Evolutionary conservation across 2,329 filamentous ascomycete genomes (phyloP), one percentile per base, ranked within the genome.

Genomic region (Aspergillus unguis): DNA sequence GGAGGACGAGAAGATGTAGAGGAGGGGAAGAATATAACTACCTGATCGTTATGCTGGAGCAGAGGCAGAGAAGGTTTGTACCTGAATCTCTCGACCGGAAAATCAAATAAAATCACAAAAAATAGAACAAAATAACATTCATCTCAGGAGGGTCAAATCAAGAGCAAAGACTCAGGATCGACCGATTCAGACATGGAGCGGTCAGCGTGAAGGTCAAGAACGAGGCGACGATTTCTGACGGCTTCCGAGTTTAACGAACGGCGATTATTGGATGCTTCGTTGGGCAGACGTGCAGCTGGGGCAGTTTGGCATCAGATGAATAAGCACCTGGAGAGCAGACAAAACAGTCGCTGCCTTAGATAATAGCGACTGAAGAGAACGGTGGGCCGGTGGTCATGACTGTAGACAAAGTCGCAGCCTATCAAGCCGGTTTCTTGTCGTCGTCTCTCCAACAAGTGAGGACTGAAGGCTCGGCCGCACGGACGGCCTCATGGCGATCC

Each of bases 201-300:
- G 62, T 65, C 63, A 61, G 58, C 58, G 53, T 59, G 58, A 65
- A 56, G 52, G 55, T 55, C 61, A 62, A 65, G 64, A 61, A 63
- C 61, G 60, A 65, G 62, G 65, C 63, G 64, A 65, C 59, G 61
- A 60, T 61, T 68, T 64, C 59, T 66, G 58, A 60, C 58, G 56
- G 55, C 53, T 66, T 51, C 59, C 61, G 62, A 65, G 62, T 58
- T 65, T 61, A 56, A 54, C 61, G 64, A 53, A 37, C 26, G 36
- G 23, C 50, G 48, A 50, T 59, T 50, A 71, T 71, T 71, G 67
- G 68, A 65, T 68, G 68, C 67, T 69, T 66, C 58, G 60, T 67
- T 67, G 65, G 65, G 65, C 65, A 67, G 64, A 67, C 65, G 53
- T 67, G 64, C 65, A 66, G 60, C 55, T 56, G 43, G 54, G 53